Percentiles rank a stretch among this genome's conserved stretches.
Conservation (phyloP, 192 early-diverging fungal species). For the Linnemannia zychae region DNA sequence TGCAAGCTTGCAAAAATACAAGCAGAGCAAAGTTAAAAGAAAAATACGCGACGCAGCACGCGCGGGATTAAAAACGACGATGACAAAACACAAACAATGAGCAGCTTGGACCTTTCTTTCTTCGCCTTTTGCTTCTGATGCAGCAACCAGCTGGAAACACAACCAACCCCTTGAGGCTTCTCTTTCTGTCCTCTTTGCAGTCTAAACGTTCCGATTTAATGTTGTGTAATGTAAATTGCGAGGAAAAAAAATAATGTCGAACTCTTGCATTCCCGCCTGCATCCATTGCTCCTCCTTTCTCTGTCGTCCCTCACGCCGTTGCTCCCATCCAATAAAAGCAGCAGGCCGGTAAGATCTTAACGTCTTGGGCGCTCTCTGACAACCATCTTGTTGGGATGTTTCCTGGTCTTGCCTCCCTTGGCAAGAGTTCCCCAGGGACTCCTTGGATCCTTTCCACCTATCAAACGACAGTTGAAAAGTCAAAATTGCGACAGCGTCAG, state of each 20-base stretch:
- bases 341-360: slow-evolving; percentile 33
- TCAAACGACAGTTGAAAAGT: background rate
- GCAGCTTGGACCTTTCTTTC: background rate
- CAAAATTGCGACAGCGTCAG: slow-evolving; percentile 1
- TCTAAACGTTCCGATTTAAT: slow-evolving; percentile 3
- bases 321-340: background rate
- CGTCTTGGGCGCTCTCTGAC: slow-evolving; percentile 74
- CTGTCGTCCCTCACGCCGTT: background rate
- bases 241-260: background rate
- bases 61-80: background rate
- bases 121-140: background rate
- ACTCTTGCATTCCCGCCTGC: background rate
- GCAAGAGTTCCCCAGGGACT: slow-evolving; percentile 93
- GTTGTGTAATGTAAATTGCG: background rate
- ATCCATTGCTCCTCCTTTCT: background rate
- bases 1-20: background rate
- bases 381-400: slow-evolving; percentile 75
- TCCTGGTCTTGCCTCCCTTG: slow-evolving; percentile 92
- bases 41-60: background rate
- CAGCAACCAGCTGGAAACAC: background rate
- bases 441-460: slow-evolving; percentile 77
- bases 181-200: background rate
- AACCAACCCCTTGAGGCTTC: background rate
- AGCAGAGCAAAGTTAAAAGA: background rate
- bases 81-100: background rate